These are phyloP conservation scores for Ilyonectria destructans DNA, from an alignment of 2,329 filamentous ascomycete species.

Conservation along the genomic window DNA sequence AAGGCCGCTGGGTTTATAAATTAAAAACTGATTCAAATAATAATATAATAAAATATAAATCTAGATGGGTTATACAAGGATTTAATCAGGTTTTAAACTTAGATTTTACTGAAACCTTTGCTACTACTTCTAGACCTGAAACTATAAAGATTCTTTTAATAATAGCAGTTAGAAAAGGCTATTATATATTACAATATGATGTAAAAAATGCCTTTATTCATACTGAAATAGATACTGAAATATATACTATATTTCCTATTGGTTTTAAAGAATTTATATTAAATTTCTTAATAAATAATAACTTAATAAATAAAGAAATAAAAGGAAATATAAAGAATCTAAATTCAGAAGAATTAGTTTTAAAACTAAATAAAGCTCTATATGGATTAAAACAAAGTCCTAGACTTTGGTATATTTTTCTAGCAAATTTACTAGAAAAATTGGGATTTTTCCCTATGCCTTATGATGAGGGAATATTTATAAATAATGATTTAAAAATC, in stretches of 20 bases:
- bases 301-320: background rate
- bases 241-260: background rate
- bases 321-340: background rate
- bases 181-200: too few species aligned
- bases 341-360: too few species aligned
- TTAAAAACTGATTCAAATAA: background rate
- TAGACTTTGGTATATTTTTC: background rate
- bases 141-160: too few species aligned
- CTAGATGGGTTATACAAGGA: background rate
- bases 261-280: background rate
- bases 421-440: too few species aligned
- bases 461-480: too few species aligned
- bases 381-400: background rate
- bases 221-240: background rate
- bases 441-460: too few species aligned
- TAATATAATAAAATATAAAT: constrained; percentile 2
- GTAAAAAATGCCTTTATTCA: too few species aligned
- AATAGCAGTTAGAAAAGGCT: too few species aligned
- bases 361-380: constrained; percentile 2
- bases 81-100: background rate
- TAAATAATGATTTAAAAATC: too few species aligned
- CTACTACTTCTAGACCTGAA: too few species aligned
- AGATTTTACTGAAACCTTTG: too few species aligned
- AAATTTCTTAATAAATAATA: background rate
- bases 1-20: background rate